These are phyloP conservation scores for Athelia sp. DNA, from an alignment of 1,284 basidiomycete species.

Conservation along the genomic window DNA sequence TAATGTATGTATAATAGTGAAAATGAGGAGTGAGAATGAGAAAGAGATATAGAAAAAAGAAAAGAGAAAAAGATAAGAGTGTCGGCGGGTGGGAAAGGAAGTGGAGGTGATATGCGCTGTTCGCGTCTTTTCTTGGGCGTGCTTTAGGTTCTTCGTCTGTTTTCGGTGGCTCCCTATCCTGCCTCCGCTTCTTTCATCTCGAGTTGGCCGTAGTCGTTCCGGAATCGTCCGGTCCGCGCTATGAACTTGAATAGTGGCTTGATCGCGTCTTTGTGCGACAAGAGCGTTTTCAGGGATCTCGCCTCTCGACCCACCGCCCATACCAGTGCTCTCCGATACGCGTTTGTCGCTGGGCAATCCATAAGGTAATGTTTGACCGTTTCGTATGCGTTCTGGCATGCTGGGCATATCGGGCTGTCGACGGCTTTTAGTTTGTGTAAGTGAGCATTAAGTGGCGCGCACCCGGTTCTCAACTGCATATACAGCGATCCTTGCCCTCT, in stretches of 20 bases:
- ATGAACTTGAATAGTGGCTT: not conserved
- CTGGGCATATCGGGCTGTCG: constrained; percentile 16
- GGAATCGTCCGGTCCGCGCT: not conserved
- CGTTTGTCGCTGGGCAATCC: constrained; percentile 11
- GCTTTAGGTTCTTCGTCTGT: too few species aligned
- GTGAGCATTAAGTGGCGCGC: constrained; percentile 20
- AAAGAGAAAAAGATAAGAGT: too few species aligned
- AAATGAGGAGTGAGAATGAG: too few species aligned
- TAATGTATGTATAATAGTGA: too few species aligned
- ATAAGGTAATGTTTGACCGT: constrained; percentile 22
- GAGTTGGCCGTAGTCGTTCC: not conserved
- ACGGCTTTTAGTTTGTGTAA: constrained; percentile 15
- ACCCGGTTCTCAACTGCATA: constrained; percentile 23
- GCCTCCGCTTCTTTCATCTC: too few species aligned
- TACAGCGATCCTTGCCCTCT: constrained; percentile 13
- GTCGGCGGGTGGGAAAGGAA: too few species aligned
- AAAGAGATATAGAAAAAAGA: too few species aligned
- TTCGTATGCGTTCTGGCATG: constrained; percentile 14
- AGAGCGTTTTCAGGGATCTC: not conserved
- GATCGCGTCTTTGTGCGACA: not conserved
- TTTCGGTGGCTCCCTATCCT: too few species aligned
- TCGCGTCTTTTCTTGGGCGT: too few species aligned
- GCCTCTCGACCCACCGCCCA: not conserved
- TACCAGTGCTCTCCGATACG: not conserved
- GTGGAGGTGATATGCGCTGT: too few species aligned